phyloP scores from a whole-genome alignment of 495 filamentous ascomycete genomes.

The Rostrohypoxylon terebratum region DNA sequence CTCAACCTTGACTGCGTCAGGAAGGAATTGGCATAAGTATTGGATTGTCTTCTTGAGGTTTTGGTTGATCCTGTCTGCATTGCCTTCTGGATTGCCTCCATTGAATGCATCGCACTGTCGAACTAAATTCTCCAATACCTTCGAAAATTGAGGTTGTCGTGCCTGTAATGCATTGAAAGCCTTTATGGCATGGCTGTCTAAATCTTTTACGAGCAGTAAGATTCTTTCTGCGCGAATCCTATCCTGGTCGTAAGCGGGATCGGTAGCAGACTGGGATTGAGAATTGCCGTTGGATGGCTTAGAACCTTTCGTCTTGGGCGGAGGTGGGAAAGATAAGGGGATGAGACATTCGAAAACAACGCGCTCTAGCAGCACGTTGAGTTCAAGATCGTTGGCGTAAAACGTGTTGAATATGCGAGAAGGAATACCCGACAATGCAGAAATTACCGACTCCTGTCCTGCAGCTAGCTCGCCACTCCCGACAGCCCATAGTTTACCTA shows the following conservation, averaged over 20 bases:
- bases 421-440: constrained; percentile 80
- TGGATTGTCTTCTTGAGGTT: constrained; percentile 74
- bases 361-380: constrained; percentile 84
- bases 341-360: constrained; percentile 89
- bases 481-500: constrained; percentile 91
- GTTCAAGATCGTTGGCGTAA: constrained; percentile 90
- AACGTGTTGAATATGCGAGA: constrained; percentile 86
- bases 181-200: constrained; percentile 82
- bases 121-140: constrained; percentile 76
- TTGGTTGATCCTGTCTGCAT: constrained; percentile 73
- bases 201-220: constrained; percentile 78
- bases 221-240: constrained; percentile 87
- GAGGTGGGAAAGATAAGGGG: constrained; percentile 84
- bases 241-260: constrained; percentile 73
- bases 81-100: constrained; percentile 82
- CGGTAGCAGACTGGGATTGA: constrained; percentile 61
- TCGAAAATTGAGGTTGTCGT: constrained; percentile 76
- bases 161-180: constrained; percentile 90
- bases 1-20: constrained; percentile 73
- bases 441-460: constrained; percentile 78
- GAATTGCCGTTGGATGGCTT: constrained; percentile 70
- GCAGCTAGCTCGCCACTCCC: constrained; percentile 87
- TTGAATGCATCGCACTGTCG: constrained; percentile 87
- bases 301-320: constrained; percentile 71
- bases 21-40: constrained; percentile 77